phyloP scores from a whole-genome alignment of 257 asterid species.

The Solanum chiquidenum region DNA sequence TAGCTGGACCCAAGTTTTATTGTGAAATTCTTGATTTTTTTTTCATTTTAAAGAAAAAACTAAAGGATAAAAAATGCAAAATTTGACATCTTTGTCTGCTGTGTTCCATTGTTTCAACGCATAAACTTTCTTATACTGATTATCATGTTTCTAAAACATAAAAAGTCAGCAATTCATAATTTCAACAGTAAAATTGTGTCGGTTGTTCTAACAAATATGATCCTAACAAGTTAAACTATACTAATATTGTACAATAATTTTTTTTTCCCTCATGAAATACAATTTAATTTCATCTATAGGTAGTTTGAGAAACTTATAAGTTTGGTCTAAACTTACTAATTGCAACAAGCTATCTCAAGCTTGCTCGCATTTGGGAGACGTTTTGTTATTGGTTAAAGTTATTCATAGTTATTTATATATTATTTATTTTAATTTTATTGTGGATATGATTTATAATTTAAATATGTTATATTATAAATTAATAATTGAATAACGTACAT shows the following conservation, averaged over 20 bases:
- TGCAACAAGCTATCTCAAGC: neutral
- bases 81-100: neutral
- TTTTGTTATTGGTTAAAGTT: neutral
- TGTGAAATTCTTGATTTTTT: neutral
- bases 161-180: neutral
- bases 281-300: neutral
- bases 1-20: neutral
- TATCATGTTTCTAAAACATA: neutral
- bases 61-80: neutral
- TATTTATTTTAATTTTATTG: no score
- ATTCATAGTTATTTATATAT: no score
- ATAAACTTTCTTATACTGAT: neutral
- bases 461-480: no score
- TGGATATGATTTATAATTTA: no score
- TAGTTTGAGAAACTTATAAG: neutral
- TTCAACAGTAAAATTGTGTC: neutral
- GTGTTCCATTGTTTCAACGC: neutral
- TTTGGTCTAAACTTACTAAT: neutral
- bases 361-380: neutral
- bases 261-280: no score
- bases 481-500: neutral
- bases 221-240: no score
- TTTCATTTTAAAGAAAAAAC: neutral
- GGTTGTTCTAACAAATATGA: neutral
- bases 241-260: neutral